Base-by-base conservation (phyloP, 2,329 filamentous ascomycete species). In the Onygenales sp. region DNA sequence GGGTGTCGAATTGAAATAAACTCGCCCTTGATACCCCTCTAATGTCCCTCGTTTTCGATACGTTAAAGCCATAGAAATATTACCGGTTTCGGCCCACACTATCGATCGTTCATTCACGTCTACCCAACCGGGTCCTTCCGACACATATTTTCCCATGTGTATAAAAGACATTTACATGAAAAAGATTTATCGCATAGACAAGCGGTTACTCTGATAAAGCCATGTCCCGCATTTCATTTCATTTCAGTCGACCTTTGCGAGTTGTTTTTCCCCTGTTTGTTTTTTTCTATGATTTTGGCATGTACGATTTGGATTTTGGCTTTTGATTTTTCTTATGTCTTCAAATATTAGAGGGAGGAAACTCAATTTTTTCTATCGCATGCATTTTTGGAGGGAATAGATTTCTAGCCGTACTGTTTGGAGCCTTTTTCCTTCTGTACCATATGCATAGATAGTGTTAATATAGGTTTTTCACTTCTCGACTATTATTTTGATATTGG, bases 1-100 rank as follows among this genome's bases (percentile, higher is more conserved):
- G n/a, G 87, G 86, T 73, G 84, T 90, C 36, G 86, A 90, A 72
- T 86, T 89, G 59, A 74, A 74, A 68, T 74, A 73, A 59, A 52
- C 33, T 52, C 4, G n/a, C n/a, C 14, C 31, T 27, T 37, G 46
- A 50, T 48, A 32, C 42, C 32, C 36, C 51, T 17, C 42, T 39
- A 31, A 36, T 37, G 6, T 32, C 34, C 27, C 27, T 43, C 27
- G 17, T 48, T 53, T 40, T 43, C 33, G 48, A 53, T 53, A 40
- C 32, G 37, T 31, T 44, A 45, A 27, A 40, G 32, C 9, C 14
- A 17, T 44, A 49, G 32, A 32, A 21, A 40, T 10, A 50, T 46
- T 32, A 32, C 42, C 47, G 34, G 47, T 44, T 14, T 43, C 42
- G n/a, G 45, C 43, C 17, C 46, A 27, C 11, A 27, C n/a, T 21